phyloP scores from a whole-genome alignment of 495 filamentous ascomycete species.

The Neurospora sp. region DNA sequence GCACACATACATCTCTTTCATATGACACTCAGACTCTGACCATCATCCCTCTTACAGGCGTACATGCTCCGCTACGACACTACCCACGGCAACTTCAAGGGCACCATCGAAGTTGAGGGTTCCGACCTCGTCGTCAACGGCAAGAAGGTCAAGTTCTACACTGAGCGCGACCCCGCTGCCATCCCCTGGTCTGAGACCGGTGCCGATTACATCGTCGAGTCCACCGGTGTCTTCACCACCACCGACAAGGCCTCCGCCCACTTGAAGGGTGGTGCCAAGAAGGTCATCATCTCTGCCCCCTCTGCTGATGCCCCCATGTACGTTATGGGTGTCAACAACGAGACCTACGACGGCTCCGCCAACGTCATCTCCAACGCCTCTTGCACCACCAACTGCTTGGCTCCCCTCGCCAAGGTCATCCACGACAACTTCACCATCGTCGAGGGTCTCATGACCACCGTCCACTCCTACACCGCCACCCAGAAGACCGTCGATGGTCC shows the following conservation, averaged over 20 bases:
- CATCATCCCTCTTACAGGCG: constrained; percentile 43
- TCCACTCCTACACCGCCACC: constrained; percentile 99
- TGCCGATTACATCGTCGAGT: constrained; percentile 95
- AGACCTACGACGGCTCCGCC: constrained; percentile 78
- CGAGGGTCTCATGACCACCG: constrained; percentile 99
- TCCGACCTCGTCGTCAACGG: constrained; percentile 81
- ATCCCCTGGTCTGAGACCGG: constrained; percentile 90
- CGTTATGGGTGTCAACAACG: constrained; percentile 98
- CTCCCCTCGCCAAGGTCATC: constrained; percentile 97
- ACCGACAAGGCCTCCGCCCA: constrained; percentile 89
- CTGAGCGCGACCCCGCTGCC: constrained; percentile 76
- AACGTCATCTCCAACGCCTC: constrained; percentile 97
- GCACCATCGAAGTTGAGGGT: constrained; percentile 63
- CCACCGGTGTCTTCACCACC: constrained; percentile 99
- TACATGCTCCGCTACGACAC: constrained; percentile 99
- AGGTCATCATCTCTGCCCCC: constrained; percentile 98
- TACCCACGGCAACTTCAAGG: constrained; percentile 94
- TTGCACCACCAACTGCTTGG: constrained; percentile 99
- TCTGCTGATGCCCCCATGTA: constrained; percentile 99
- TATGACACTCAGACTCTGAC: constrained; percentile 11
- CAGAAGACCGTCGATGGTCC: constrained; percentile 99
- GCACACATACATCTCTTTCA: not conserved
- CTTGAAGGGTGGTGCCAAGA: constrained; percentile 98
- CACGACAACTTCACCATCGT: constrained; percentile 95
- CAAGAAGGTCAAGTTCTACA: constrained; percentile 95